phyloP scores from a whole-genome alignment of 768 basidiomycete species.

The Pulveroboletus sp. region DNA sequence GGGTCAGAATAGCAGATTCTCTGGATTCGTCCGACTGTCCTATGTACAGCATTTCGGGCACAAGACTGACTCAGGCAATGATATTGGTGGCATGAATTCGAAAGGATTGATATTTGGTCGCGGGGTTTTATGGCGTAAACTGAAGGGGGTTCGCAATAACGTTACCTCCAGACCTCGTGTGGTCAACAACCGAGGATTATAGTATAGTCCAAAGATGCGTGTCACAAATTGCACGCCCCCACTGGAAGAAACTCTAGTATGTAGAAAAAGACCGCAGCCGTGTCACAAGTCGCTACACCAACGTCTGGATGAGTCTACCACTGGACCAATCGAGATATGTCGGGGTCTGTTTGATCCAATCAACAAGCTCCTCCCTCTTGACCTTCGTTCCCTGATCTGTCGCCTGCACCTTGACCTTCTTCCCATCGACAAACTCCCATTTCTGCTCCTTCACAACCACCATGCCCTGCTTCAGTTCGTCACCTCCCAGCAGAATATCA shows the following conservation, averaged over 20 bases:
- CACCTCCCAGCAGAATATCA: slow-evolving; percentile 84
- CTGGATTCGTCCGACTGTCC: no score
- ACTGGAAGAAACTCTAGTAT: slow-evolving; percentile 1
- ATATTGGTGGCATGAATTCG: no score
- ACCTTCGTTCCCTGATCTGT: slow-evolving; percentile 65
- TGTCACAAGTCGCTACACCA: not conserved
- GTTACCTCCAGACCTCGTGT: no score
- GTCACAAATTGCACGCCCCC: not conserved
- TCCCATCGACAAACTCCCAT: slow-evolving; percentile 71
- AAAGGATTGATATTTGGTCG: no score
- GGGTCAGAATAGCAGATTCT: no score
- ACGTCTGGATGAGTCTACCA: slow-evolving; percentile 24
- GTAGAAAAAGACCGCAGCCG: not conserved
- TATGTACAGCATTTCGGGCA: no score
- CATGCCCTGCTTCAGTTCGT: slow-evolving; percentile 78
- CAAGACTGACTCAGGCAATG: no score
- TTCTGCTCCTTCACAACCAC: slow-evolving; percentile 91
- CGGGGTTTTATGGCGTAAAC: no score
- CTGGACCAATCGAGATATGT: slow-evolving; percentile 31
- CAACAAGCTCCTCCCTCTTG: slow-evolving; percentile 53
- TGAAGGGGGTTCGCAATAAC: no score
- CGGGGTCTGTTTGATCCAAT: slow-evolving; percentile 51
- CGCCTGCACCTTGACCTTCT: slow-evolving; percentile 58
- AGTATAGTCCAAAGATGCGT: no score
- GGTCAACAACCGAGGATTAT: no score